Conservation (phyloP, 495 filamentous ascomycete species). For the Aspergillus leporis region DNA sequence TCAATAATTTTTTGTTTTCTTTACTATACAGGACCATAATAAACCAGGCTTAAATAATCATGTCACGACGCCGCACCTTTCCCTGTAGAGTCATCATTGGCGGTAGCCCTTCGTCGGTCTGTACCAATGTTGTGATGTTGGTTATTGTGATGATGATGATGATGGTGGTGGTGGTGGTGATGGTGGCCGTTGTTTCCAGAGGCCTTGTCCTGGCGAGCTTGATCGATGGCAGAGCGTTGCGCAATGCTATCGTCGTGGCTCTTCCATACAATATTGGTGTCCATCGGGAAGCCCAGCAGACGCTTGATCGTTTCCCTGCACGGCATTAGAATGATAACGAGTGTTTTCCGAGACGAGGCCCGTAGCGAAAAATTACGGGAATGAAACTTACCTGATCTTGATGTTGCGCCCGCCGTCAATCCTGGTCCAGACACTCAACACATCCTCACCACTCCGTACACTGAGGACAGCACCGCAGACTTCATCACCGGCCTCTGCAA, state of each 20-base stretch:
- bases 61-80: slow-evolving; percentile 39
- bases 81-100: slow-evolving; percentile 45
- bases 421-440: slow-evolving; percentile 95
- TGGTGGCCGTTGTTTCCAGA: slow-evolving; percentile 45
- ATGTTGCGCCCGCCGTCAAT: slow-evolving; percentile 89
- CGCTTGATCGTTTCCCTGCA: slow-evolving; percentile 89
- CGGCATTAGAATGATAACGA: slow-evolving; percentile 8
- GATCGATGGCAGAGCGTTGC: slow-evolving; percentile 77
- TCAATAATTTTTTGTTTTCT: slow-evolving; percentile 44
- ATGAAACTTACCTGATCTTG: slow-evolving; percentile 79
- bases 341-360: not conserved
- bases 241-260: slow-evolving; percentile 83
- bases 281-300: slow-evolving; percentile 76
- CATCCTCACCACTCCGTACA: slow-evolving; percentile 92
- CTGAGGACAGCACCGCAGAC: slow-evolving; percentile 93
- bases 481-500: slow-evolving; percentile 89
- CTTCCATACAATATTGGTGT: slow-evolving; percentile 93
- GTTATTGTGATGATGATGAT: slow-evolving; percentile 26
- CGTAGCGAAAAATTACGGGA: not conserved
- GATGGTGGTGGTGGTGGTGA: slow-evolving; percentile 33
- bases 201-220: slow-evolving; percentile 76
- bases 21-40: slow-evolving; percentile 49
- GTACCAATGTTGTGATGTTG: slow-evolving; percentile 36
- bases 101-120: slow-evolving; percentile 48
- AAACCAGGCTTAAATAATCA: slow-evolving; percentile 27